A percentile compares a stretch with the other conserved stretches of the same genome.
These are phyloP conservation scores for Aspergillus amoenus DNA, from an alignment of 2,329 filamentous ascomycete species.

Conservation along the genomic window DNA sequence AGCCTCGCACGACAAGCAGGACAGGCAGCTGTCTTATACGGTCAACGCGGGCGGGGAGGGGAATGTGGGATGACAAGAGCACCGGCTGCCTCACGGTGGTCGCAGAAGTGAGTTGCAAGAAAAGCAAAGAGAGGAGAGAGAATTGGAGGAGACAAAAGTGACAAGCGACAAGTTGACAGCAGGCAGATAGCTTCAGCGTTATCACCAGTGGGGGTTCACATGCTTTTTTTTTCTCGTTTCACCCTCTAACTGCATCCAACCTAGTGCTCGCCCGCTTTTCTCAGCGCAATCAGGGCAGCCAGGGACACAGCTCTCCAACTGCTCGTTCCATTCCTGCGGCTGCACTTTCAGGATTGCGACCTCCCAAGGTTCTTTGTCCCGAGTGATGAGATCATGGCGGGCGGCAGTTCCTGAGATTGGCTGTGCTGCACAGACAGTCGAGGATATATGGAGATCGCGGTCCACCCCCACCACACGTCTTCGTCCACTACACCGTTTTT, in stretches of 20 bases:
- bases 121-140: not conserved
- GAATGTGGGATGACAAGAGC: not conserved
- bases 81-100: not conserved
- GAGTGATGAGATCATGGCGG: constrained; percentile 4
- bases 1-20: too few species aligned
- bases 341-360: not conserved
- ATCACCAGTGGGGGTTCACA: constrained; percentile 11
- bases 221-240: not conserved
- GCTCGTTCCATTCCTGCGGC: not conserved
- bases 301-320: not conserved
- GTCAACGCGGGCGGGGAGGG: not conserved
- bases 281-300: not conserved
- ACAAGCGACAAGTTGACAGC: not conserved
- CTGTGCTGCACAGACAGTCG: not conserved
- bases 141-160: not conserved
- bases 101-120: not conserved
- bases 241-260: not conserved
- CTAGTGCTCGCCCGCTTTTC: constrained; percentile 1
- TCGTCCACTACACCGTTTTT: not conserved
- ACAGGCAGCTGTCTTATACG: not conserved
- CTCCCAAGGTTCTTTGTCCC: not conserved
- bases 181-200: constrained; percentile 2
- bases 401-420: constrained; percentile 1
- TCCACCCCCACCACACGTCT: constrained; percentile 3
- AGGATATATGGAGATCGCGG: not conserved